Base-by-base conservation (phyloP, 805 yeast species). In the Jamesozyma lodderae region DNA sequence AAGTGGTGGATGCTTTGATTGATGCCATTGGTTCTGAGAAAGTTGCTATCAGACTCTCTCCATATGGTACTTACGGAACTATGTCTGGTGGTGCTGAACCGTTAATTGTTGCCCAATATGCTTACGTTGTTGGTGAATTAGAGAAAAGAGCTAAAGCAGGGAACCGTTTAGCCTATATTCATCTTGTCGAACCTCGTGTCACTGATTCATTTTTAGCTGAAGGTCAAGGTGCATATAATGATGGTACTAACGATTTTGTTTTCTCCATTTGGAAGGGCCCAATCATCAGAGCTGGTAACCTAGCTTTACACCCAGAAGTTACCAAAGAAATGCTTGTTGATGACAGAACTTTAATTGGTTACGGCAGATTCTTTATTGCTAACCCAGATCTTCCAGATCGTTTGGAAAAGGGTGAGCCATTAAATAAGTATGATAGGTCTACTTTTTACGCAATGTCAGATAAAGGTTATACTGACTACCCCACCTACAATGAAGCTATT, bases 351-450 rank as follows among this genome's bases (percentile, higher is more conserved):
- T 52, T 70, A 36, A 57, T 70, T 25, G 62, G 53, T 19, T 57
- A 51, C 37, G 79, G 79, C 20, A 66, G 79, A 43, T 60, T 56
- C 41, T 74, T 66, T 53, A 67, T 71, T 35, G 57, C 77, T 23
- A 76, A 75, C 57, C 80, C 81, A 2, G 81, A 77, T 49, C 51
- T 77, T 26, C 69, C 66, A 15, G 47, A 57, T n/a, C 60, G 76
- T 43, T 41, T 75, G 29, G 55, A 62, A 42, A 54, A 68, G 24
- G 67, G 67, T 22, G 37, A 53, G 24, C 64, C 65, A 31, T 53
- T 73, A 41, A 63, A 60, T 41, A 46, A 57, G 23, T 76, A 74
- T 48, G 64, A 73, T 51, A 64, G 79, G 51, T 41, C 47, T 14
- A 65, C 71, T 8, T 76, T 76, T 56, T 76, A 75, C 51, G 41